Conservation (phyloP, 257 asterid species). For the Solanum neorickii region DNA sequence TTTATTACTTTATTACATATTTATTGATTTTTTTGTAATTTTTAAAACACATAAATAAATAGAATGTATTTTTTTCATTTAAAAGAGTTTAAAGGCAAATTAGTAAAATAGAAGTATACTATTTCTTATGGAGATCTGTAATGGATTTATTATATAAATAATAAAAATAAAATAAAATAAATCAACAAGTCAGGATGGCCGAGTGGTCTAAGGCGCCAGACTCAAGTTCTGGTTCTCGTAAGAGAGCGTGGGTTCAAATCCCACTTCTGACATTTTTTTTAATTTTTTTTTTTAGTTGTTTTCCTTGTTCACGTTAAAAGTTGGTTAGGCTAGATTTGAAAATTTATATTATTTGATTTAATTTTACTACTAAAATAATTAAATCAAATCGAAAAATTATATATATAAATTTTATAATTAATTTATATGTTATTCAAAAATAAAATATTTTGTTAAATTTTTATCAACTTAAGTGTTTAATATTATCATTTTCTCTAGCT, state of each 20-base stretch:
- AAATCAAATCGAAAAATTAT: no score
- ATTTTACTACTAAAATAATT: no score
- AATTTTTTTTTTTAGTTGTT: no score
- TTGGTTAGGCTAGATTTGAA: no score
- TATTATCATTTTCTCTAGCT: no score
- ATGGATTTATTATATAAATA: not conserved
- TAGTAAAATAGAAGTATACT: not conserved
- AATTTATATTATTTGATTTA: no score
- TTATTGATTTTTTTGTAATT: not conserved
- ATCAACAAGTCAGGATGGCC: conserved; percentile 64
- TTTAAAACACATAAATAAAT: not conserved
- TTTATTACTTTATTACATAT: not conserved
- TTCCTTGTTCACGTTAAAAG: no score
- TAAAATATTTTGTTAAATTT: no score
- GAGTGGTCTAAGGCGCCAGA: conserved; percentile 99
- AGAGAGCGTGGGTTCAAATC: conserved; percentile 92
- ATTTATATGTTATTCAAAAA: no score
- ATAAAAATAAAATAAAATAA: no score
- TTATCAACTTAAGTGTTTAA: no score
- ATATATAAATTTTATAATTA: no score
- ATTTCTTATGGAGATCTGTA: not conserved
- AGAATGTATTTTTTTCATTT: not conserved
- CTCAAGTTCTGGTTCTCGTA: conserved; percentile 84
- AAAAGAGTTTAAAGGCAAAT: not conserved
- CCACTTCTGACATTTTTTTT: conserved; percentile 38